Percentiles rank a stretch among this genome's conserved stretches.
Evolutionary conservation across 2,329 filamentous ascomycete species (phyloP).

Genomic region (Dactylonectria macrodidyma): DNA sequence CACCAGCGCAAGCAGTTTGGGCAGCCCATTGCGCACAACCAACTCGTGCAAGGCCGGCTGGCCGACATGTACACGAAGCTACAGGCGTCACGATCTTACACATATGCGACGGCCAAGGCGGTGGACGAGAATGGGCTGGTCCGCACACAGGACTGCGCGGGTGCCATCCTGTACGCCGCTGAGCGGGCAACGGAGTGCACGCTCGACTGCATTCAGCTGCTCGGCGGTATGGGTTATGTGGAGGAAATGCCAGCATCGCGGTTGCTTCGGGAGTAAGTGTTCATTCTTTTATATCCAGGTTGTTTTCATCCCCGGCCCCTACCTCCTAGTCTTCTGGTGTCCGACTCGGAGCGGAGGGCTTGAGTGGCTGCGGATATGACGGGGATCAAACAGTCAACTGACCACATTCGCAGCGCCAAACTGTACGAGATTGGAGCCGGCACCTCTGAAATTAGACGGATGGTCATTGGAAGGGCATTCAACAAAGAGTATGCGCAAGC

Average conservation of each 20-base stretch:
- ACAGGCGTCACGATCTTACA: constrained; percentile 87
- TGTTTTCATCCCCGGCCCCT: background rate
- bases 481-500: constrained; percentile 82
- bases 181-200: constrained; percentile 91
- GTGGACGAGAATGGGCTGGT: constrained; percentile 84
- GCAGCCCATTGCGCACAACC: constrained; percentile 88
- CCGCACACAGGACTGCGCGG: constrained; percentile 92
- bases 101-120: constrained; percentile 83
- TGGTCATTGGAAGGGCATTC: constrained; percentile 94
- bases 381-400: constrained; percentile 47
- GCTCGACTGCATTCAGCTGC: constrained; percentile 89
- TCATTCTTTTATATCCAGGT: background rate
- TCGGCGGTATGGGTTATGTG: constrained; percentile 96
- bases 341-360: constrained; percentile 1
- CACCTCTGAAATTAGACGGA: constrained; percentile 92
- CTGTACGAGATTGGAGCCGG: constrained; percentile 98
- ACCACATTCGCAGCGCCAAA: constrained; percentile 65
- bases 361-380: constrained; percentile 1
- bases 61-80: constrained; percentile 99
- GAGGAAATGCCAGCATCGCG: constrained; percentile 95
- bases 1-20: constrained; percentile 94
- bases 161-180: constrained; percentile 92
- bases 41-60: constrained; percentile 92
- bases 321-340: background rate
- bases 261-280: constrained; percentile 78